Evolutionary conservation across 2,329 filamentous ascomycete species (phyloP), one percentile per base, ranked within the genome.

Genomic region (Fusarium goolgardi): DNA sequence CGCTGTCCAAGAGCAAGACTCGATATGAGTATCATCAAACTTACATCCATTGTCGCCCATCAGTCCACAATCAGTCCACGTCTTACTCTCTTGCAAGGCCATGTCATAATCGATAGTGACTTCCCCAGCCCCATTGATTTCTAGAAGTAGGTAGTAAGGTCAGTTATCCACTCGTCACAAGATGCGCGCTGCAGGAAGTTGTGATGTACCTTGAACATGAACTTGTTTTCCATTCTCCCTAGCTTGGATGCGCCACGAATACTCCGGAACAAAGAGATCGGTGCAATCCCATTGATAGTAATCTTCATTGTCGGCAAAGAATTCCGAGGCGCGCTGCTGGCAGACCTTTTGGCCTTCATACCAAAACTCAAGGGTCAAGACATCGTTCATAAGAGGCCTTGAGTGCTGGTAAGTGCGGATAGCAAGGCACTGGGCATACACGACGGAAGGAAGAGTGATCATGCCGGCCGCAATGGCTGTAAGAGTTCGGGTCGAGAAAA

Each of bases 261-360:
- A 27, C 18, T 50, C 32, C 10, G 32, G 32, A 10, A 27, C 32
- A 27, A 27, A 5, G 10, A 50, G 34, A n/a, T 50, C 34, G 16
- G 16, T 20, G 16, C 46, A 50, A 9, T 50, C 46, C 34, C 34
- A 50, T 25, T 50, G 46, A n/a, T 39, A 50, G 23, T 37, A 50
- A 25, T 50, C 46, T 39, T 50, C 34, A 16, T 50, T 50, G 8
- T 50, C 46, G 11, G 46, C 32, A n/a, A 50, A 50, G 34, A 50
- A 50, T 29, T 50, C 32, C 6, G 34, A 11, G 32, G 46, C 32
- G 34, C 46, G 46, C 23, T 50, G 46, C 2, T 50, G 46, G 34
- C 21, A 50, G 23, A 50, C 46, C 32, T 50, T 50, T 20, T 27
- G 46, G 34, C 46, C 46, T 21, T 35, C 34, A 27, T 50, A 12